Evolutionary conservation across 208 protist genomes (phyloP).

Genomic region (Crithidia bombi): DNA sequence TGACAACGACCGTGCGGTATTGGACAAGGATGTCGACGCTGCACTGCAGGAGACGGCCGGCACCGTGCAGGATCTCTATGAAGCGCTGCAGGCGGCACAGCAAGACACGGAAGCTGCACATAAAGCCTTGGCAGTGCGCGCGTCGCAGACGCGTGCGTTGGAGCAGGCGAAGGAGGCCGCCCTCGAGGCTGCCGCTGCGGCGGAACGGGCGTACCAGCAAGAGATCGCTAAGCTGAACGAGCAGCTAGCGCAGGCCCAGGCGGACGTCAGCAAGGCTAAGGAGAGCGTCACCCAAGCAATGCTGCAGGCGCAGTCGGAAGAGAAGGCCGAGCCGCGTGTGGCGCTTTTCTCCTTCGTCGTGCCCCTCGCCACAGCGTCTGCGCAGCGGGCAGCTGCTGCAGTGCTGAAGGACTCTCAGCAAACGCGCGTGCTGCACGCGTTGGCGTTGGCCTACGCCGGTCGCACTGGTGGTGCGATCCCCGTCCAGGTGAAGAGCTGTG

Average conservation of each 20-base stretch:
- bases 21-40: slow-evolving; percentile 43
- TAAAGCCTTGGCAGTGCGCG: slow-evolving; percentile 21
- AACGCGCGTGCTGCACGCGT: slow-evolving; percentile 24
- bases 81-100: slow-evolving; percentile 44
- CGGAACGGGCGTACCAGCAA: slow-evolving; percentile 39
- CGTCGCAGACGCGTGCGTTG: slow-evolving; percentile 22
- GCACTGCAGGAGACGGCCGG: slow-evolving; percentile 65
- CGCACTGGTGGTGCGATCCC: slow-evolving; percentile 25
- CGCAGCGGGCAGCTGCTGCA: background rate
- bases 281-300: background rate
- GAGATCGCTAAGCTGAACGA: slow-evolving; percentile 34
- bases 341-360: slow-evolving; percentile 13
- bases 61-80: slow-evolving; percentile 61
- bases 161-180: slow-evolving; percentile 27
- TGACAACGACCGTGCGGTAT: slow-evolving; percentile 31
- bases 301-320: slow-evolving; percentile 3
- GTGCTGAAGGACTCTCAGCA: slow-evolving; percentile 20
- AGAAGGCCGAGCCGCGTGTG: slow-evolving; percentile 17
- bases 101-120: slow-evolving; percentile 27
- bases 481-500: slow-evolving; percentile 18
- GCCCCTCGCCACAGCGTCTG: slow-evolving; percentile 3
- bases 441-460: slow-evolving; percentile 30
- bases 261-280: background rate
- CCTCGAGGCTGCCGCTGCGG: slow-evolving; percentile 29
- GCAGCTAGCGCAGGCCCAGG: slow-evolving; percentile 20